phyloP scores from a whole-genome alignment of 2,329 filamentous ascomycete genomes.

The Venturia nashicola region DNA sequence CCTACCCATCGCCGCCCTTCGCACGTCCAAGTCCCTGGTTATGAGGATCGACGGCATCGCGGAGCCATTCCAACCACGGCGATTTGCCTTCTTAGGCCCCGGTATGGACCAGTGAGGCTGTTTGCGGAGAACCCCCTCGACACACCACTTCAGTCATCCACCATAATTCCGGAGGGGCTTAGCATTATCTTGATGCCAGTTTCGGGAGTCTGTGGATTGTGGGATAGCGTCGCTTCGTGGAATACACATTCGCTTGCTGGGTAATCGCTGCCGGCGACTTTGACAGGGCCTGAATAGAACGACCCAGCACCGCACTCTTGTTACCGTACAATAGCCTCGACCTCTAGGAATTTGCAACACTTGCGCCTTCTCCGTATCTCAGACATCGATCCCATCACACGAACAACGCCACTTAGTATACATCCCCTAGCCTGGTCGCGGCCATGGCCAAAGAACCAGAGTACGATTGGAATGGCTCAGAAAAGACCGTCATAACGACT shows the following conservation, averaged over 20 bases:
- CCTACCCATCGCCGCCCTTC: neutral
- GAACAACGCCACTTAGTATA: neutral
- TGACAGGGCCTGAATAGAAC: neutral
- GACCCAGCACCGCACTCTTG: neutral
- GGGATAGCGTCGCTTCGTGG: neutral
- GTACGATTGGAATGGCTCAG: neutral
- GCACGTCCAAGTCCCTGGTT: neutral
- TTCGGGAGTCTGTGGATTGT: neutral
- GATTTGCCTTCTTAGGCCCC: neutral
- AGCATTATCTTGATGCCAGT: neutral
- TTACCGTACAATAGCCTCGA: neutral
- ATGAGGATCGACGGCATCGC: neutral
- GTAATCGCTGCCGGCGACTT: neutral
- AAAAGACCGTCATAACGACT: neutral
- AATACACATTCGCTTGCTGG: neutral
- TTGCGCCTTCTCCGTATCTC: neutral
- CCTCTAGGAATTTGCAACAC: too few species aligned
- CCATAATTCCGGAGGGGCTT: neutral
- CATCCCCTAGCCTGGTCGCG: neutral
- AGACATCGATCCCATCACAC: neutral
- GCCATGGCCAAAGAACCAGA: constrained; percentile 1
- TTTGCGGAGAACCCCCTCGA: neutral
- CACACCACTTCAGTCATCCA: neutral
- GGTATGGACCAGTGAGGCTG: neutral
- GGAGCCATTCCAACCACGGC: neutral